phyloP scores from a whole-genome alignment of 441 rosid genomes.

The Erodium chrysanthum region DNA sequence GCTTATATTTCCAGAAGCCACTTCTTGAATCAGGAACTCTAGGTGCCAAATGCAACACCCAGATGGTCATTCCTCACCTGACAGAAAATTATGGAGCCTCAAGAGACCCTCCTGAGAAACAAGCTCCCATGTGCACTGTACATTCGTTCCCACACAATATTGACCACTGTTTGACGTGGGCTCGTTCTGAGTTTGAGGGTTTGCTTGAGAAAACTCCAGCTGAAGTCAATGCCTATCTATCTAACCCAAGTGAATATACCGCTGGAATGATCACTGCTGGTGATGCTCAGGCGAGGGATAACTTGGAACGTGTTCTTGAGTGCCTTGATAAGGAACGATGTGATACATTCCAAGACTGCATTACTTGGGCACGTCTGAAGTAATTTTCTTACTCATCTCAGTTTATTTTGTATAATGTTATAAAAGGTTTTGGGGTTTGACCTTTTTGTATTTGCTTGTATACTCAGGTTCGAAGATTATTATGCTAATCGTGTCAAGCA shows the following conservation, averaged over 20 bases:
- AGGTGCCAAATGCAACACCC: conserved; percentile 84
- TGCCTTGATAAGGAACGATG: conserved; percentile 77
- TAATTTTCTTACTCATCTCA: conserved; percentile 16
- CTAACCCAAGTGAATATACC: conserved; percentile 59
- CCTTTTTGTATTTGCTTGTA: conserved; percentile 5
- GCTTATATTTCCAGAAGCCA: conserved; percentile 90
- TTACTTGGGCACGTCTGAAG: conserved; percentile 82
- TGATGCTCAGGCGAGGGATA: conserved; percentile 89
- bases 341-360: conserved; percentile 62
- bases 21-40: conserved; percentile 90
- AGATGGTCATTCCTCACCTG: conserved; percentile 81
- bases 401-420: background rate
- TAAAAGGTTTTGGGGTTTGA: conserved; percentile 1
- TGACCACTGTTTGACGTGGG: conserved; percentile 93
- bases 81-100: conserved; percentile 94
- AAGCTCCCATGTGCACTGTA: conserved; percentile 93
- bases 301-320: conserved; percentile 68
- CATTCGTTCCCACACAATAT: conserved; percentile 94
- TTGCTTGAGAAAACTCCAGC: conserved; percentile 81
- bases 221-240: conserved; percentile 74
- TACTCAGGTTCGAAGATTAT: conserved; percentile 74
- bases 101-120: conserved; percentile 89
- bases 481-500: conserved; percentile 81
- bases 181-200: conserved; percentile 92
- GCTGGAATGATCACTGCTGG: conserved; percentile 67